Evolutionary conservation across 768 basidiomycete species (phyloP).

Genomic region (Strobilomyces dryophilus): DNA sequence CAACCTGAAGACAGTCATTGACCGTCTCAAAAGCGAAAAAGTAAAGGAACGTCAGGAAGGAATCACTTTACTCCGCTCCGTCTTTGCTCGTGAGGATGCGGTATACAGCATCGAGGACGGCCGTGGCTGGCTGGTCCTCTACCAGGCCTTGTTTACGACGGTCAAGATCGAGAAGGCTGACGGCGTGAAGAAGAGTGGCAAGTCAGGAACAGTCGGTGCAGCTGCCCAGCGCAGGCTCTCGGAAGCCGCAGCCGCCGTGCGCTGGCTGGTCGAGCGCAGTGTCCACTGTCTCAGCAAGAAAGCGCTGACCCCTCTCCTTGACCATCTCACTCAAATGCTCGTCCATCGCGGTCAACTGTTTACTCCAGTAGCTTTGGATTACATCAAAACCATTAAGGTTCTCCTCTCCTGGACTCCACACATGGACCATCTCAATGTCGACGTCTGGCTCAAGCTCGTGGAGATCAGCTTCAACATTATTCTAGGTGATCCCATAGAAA

Average conservation of each 20-base stretch:
- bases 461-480: constrained; percentile 76
- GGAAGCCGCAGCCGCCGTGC: constrained; percentile 62
- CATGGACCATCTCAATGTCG: constrained; percentile 65
- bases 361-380: constrained; percentile 68
- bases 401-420: constrained; percentile 69
- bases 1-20: constrained; percentile 46
- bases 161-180: constrained; percentile 60
- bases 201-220: constrained; percentile 38
- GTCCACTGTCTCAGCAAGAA: constrained; percentile 52
- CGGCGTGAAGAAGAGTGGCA: constrained; percentile 37
- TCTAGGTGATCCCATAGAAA: constrained; percentile 52
- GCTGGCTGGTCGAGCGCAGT: constrained; percentile 68
- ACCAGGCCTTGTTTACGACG: constrained; percentile 66
- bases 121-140: constrained; percentile 60
- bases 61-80: constrained; percentile 43
- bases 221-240: constrained; percentile 57
- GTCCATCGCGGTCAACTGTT: constrained; percentile 51
- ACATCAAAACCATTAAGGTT: constrained; percentile 69
- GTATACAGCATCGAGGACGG: constrained; percentile 36
- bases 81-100: constrained; percentile 48
- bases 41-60: constrained; percentile 70
- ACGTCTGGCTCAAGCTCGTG: constrained; percentile 63
- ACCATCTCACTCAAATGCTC: constrained; percentile 62
- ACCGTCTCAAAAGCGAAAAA: constrained; percentile 55
- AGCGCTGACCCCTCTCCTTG: constrained; percentile 52